Conservation (phyloP, 805 yeast species). For the Nakazawaea pomicola region DNA sequence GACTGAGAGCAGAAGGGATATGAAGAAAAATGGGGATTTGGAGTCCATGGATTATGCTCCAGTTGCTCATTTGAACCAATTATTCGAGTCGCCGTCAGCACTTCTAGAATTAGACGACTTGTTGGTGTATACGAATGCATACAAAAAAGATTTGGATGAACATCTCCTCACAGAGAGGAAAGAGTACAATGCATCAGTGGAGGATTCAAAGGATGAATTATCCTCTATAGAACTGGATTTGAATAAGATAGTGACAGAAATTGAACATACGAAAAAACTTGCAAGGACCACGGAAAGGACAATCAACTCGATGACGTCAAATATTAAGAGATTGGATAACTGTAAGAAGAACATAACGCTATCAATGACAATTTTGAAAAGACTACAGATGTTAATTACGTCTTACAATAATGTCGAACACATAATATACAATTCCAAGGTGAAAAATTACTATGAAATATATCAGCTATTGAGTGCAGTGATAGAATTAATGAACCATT, state of each 20-base stretch:
- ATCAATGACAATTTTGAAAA: slow-evolving; percentile 80
- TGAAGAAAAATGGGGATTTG: slow-evolving; percentile 14
- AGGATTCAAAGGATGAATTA: slow-evolving; percentile 20
- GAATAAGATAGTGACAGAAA: slow-evolving; percentile 34
- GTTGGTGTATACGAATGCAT: slow-evolving; percentile 41
- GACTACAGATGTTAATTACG: slow-evolving; percentile 79
- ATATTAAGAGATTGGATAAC: slow-evolving; percentile 72
- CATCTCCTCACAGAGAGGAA: slow-evolving; percentile 36
- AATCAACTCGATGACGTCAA: slow-evolving; percentile 67
- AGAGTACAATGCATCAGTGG: slow-evolving; percentile 23
- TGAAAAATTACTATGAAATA: slow-evolving; percentile 45
- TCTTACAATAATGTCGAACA: slow-evolving; percentile 60
- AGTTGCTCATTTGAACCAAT: slow-evolving; percentile 40
- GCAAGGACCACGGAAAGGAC: slow-evolving; percentile 54
- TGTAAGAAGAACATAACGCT: slow-evolving; percentile 80
- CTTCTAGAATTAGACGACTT: slow-evolving; percentile 47
- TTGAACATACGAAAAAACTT: slow-evolving; percentile 40
- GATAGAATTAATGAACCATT: slow-evolving; percentile 63
- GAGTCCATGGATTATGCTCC: slow-evolving; percentile 47
- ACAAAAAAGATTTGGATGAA: slow-evolving; percentile 43
- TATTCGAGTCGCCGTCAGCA: slow-evolving; percentile 48
- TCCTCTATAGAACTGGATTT: slow-evolving; percentile 27
- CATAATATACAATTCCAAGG: slow-evolving; percentile 31
- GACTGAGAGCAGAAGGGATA: too few relatives aligned
- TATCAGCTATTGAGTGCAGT: slow-evolving; percentile 63